Base-by-base conservation (phyloP, 2,329 filamentous ascomycete species). In the Ophiostoma fasciatum region DNA sequence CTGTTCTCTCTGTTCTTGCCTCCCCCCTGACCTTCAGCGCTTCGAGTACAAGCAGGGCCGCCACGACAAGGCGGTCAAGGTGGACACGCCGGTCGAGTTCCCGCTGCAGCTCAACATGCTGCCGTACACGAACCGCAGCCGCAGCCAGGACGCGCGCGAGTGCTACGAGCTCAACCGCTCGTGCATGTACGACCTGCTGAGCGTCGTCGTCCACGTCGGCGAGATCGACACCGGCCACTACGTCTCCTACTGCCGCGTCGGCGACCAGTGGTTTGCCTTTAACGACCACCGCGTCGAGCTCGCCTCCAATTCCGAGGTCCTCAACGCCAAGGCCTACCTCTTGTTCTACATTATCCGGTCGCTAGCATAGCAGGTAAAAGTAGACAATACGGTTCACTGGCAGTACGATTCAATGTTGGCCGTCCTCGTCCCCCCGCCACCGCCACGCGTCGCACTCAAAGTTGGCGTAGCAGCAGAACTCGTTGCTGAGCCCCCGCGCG, bases 201-300 rank as follows among this genome's bases (percentile, higher is more conserved):
- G 82, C 43, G 87, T 94, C 3, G 80, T 96, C 17, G 87, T 94
- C 27, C 88, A 96, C 51, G 82, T 92, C 41, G 88, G 88, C 35
- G 84, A 88, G 55, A 80, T 94, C 39, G 85, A 94, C 49, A 85
- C 83, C 1, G 88, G 87, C 13, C 85, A 94, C 52, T 94, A 93
- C 51, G 76, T 87, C 38, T 82, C 79, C n/a, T 94, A 92, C 54
- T 85, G 82, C 41, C 66, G 83, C 31, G 79, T 88, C 40, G 81
- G 78, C 5, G 79, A 82, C 37, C 73, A 93, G 69, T 96, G 88
- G 88, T 93, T 94, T 55, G 75, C 82, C 37, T 94, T 94, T 58
- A 92, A 96, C 51, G 88, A 96, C 52, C 87, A 90, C 54, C 85
- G 84, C 53, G 88, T 96, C 18, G 82, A 87, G 42, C 53, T 87